These are phyloP conservation scores for Chloroidium sp. DNA, from an alignment of 163 green algal genomes.

Conservation along the genomic window DNA sequence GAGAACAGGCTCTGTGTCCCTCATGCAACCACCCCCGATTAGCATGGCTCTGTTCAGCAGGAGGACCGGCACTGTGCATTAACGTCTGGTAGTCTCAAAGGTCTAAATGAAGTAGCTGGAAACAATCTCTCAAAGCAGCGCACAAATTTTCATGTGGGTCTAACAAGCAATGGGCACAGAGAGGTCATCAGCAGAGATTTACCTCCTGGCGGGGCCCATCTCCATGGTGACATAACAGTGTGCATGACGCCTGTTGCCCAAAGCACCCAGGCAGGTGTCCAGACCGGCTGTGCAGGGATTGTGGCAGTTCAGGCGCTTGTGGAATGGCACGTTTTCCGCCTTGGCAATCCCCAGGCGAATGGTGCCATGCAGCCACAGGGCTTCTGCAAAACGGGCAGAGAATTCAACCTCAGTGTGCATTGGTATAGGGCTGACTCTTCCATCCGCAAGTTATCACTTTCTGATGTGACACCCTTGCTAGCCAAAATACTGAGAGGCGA, in stretches of 20 bases:
- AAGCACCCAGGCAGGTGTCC: slow-evolving; percentile 8
- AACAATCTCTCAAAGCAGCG: neutral
- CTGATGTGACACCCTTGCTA: no score
- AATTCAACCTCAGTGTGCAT: no score
- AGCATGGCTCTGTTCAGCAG: neutral
- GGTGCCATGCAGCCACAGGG: slow-evolving; percentile 8
- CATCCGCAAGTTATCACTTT: no score
- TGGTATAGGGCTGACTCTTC: no score
- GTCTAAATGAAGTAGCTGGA: neutral
- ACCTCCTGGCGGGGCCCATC: slow-evolving; percentile 11
- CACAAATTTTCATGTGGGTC: no score
- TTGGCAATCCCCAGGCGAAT: neutral
- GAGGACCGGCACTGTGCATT: no score
- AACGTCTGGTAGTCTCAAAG: neutral
- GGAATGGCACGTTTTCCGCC: neutral
- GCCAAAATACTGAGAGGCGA: no score
- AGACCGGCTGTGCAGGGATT: neutral
- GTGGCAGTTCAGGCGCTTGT: neutral
- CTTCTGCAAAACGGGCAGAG: neutral
- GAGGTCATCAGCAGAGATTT: neutral
- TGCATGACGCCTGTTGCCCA: slow-evolving; percentile 1
- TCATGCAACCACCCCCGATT: neutral
- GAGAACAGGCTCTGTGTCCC: neutral
- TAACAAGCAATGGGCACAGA: no score
- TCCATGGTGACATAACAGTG: slow-evolving; percentile 12